phyloP scores from a whole-genome alignment of 1,284 basidiomycete genomes.

The Rhodotorula sp. region DNA sequence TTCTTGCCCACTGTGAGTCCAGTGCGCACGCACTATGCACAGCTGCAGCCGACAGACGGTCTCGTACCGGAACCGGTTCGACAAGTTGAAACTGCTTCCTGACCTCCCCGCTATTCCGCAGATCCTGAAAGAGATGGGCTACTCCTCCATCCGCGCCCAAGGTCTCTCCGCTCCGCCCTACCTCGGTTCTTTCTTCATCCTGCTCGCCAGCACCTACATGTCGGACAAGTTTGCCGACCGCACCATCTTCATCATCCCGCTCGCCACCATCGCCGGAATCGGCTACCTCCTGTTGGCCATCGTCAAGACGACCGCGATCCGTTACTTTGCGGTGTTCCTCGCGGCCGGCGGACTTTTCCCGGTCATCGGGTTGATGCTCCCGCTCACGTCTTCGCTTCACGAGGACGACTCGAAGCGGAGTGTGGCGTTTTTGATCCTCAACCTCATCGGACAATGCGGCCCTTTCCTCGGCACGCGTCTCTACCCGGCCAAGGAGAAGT shows the following conservation, averaged over 20 bases:
- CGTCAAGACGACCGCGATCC: conserved; percentile 19
- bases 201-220: conserved; percentile 32
- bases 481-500: conserved; percentile 5
- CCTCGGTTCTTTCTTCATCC: conserved; percentile 43
- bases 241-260: conserved; percentile 41
- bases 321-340: conserved; percentile 31
- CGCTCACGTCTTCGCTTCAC: conserved; percentile 44
- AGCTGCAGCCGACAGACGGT: too few species aligned
- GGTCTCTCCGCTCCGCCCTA: conserved; percentile 32
- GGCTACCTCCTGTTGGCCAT: conserved; percentile 47
- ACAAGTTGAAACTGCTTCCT: too few species aligned
- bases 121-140: conserved; percentile 46
- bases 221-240: conserved; percentile 43
- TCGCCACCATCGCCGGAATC: conserved; percentile 38
- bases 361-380: conserved; percentile 45
- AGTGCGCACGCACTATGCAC: not conserved
- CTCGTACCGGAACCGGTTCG: too few species aligned
- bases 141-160: conserved; percentile 31
- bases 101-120: not conserved
- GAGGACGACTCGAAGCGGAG: conserved; percentile 43
- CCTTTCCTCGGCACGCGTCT: conserved; percentile 24
- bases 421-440: conserved; percentile 43
- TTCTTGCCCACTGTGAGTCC: conserved; percentile 42
- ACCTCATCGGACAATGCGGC: conserved; percentile 43
- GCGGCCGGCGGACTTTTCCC: conserved; percentile 45